Conservation (phyloP, 208 protist species). For the Zelonia costaricensis region DNA sequence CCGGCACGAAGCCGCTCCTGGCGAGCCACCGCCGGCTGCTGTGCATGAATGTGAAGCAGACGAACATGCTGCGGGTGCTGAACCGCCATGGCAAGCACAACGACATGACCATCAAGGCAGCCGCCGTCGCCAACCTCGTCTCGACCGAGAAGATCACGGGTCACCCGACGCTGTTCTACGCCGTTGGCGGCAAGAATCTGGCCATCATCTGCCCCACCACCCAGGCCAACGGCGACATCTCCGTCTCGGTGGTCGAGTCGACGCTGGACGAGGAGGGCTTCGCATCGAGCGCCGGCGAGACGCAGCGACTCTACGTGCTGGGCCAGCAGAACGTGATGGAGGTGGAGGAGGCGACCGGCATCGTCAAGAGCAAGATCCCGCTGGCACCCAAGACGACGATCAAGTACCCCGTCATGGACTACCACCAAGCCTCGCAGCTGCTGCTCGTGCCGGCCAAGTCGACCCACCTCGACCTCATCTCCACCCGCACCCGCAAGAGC, state of each 20-base stretch:
- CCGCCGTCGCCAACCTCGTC: constrained; percentile 51
- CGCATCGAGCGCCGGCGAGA: constrained; percentile 58
- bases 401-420: constrained; percentile 67
- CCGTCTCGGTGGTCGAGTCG: constrained; percentile 39
- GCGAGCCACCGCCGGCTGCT: constrained; percentile 68
- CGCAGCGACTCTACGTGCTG: constrained; percentile 61
- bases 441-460: constrained; percentile 71
- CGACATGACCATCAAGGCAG: constrained; percentile 52
- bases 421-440: constrained; percentile 57
- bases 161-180: constrained; percentile 72
- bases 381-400: constrained; percentile 63
- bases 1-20: constrained; percentile 46
- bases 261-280: constrained; percentile 60
- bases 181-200: constrained; percentile 64
- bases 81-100: constrained; percentile 70
- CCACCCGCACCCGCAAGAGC: constrained; percentile 55
- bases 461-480: constrained; percentile 79
- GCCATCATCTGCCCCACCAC: constrained; percentile 60
- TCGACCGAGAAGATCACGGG: constrained; percentile 55
- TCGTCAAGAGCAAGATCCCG: constrained; percentile 34
- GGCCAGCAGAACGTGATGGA: constrained; percentile 62
- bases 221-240: constrained; percentile 71
- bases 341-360: constrained; percentile 57
- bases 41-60: constrained; percentile 82
- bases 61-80: constrained; percentile 80